Evolutionary conservation across 2,329 filamentous ascomycete genomes (phyloP).

Genomic region (Gnomoniopsis sp.): DNA sequence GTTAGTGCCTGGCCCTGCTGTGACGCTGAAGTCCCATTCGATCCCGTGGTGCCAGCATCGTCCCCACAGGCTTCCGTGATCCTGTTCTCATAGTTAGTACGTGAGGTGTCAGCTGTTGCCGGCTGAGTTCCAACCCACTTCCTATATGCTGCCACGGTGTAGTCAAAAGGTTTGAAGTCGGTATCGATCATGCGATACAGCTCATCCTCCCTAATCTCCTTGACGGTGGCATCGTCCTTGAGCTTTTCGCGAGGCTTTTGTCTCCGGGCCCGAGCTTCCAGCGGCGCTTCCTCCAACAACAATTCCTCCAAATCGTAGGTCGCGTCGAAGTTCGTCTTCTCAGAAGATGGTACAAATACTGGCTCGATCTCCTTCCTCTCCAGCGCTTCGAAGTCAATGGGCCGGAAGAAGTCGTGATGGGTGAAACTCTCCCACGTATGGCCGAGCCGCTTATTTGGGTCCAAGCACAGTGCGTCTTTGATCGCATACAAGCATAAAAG

Average conservation of each 20-base stretch:
- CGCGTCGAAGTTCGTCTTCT: conserved; percentile 98
- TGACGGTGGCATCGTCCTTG: conserved; percentile 90
- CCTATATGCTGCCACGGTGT: conserved; percentile 77
- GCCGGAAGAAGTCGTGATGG: conserved; percentile 83
- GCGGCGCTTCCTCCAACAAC: conserved; percentile 85
- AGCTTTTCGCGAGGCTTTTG: conserved; percentile 91
- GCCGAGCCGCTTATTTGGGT: conserved; percentile 80
- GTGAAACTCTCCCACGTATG: conserved; percentile 81
- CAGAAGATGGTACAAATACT: conserved; percentile 87
- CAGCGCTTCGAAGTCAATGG: conserved; percentile 78
- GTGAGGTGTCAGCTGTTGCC: not conserved
- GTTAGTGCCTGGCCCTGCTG: conserved; percentile 44
- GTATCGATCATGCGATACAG: conserved; percentile 91
- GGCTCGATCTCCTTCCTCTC: conserved; percentile 87
- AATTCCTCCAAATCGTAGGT: conserved; percentile 97
- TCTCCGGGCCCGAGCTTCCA: conserved; percentile 86
- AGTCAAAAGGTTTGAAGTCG: conserved; percentile 93
- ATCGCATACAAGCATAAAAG: conserved; percentile 88
- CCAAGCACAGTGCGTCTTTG: conserved; percentile 74
- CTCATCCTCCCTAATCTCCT: conserved; percentile 92
- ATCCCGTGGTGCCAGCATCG: conserved; percentile 6
- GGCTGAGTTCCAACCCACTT: conserved; percentile 47
- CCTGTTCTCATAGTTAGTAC: conserved; percentile 19
- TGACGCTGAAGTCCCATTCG: conserved; percentile 6
- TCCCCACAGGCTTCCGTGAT: conserved; percentile 21